These are phyloP conservation scores for Ogataea pilisensis DNA, from an alignment of 805 yeast species.

Conservation along the genomic window DNA sequence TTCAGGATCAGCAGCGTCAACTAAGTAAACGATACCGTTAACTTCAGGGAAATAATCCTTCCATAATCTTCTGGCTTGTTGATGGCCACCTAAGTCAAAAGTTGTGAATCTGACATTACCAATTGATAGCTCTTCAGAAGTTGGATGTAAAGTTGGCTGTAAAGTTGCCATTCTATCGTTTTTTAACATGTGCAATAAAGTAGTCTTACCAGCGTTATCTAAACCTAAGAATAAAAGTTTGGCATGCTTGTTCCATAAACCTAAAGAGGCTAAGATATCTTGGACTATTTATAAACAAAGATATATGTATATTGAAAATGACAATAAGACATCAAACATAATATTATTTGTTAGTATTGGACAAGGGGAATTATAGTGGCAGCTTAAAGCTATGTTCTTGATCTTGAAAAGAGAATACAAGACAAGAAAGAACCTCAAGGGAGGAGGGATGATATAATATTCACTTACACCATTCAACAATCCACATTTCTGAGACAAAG, in stretches of 20 bases:
- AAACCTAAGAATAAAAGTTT: constrained; percentile 92
- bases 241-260: constrained; percentile 92
- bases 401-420: no score
- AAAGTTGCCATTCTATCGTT: constrained; percentile 97
- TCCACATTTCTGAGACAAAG: no score
- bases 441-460: no score
- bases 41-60: constrained; percentile 99
- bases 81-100: constrained; percentile 97
- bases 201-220: constrained; percentile 98
- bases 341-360: no score
- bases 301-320: no score
- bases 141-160: constrained; percentile 98
- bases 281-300: no score
- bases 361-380: no score
- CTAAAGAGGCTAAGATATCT: constrained; percentile 73
- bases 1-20: constrained; percentile 95
- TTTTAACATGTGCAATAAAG: constrained; percentile 77
- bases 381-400: no score
- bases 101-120: constrained; percentile 97
- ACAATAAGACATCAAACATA: no score
- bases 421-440: no score
- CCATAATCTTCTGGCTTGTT: constrained; percentile 99
- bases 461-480: constrained; percentile 37
- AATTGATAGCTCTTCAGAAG: constrained; percentile 95
- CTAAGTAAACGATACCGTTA: constrained; percentile 92